Percentiles rank a stretch among this genome's conserved stretches.
Evolutionary conservation across 129 eudicot species (phyloP).

Genomic region (Pseudognaphalium luteoalbum): DNA sequence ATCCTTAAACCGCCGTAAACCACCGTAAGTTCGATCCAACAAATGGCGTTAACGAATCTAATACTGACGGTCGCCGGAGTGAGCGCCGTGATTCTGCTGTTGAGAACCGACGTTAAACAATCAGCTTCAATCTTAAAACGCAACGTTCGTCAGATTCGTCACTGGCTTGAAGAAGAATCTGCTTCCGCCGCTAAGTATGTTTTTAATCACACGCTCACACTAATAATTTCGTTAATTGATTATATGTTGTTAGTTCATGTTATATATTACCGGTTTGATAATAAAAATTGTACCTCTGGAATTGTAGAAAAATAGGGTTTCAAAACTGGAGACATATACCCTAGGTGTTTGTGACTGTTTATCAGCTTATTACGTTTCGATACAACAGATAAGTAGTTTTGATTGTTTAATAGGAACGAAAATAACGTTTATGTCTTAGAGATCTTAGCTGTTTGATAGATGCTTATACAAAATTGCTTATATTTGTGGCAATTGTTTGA

Average conservation of each 20-base stretch:
- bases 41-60: constrained; percentile 74
- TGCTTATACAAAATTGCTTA: background rate
- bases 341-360: background rate
- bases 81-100: constrained; percentile 67
- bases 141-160: constrained; percentile 80
- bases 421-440: too few relatives aligned
- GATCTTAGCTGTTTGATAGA: background rate
- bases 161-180: constrained; percentile 90
- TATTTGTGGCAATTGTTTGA: background rate
- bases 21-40: background rate
- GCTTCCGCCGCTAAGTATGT: constrained; percentile 69
- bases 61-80: constrained; percentile 86
- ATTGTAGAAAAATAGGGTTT: constrained; percentile 18
- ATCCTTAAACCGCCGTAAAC: background rate
- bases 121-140: constrained; percentile 70
- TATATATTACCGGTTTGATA: background rate
- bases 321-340: background rate
- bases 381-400: background rate
- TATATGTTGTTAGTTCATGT: background rate
- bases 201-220: background rate
- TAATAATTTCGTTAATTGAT: background rate
- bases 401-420: too few relatives aligned
- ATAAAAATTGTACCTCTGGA: background rate
- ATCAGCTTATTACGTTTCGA: background rate
- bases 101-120: constrained; percentile 78